Base-by-base conservation (phyloP, 2,329 filamentous ascomycete genomes). In the Claviceps digitariae region DNA sequence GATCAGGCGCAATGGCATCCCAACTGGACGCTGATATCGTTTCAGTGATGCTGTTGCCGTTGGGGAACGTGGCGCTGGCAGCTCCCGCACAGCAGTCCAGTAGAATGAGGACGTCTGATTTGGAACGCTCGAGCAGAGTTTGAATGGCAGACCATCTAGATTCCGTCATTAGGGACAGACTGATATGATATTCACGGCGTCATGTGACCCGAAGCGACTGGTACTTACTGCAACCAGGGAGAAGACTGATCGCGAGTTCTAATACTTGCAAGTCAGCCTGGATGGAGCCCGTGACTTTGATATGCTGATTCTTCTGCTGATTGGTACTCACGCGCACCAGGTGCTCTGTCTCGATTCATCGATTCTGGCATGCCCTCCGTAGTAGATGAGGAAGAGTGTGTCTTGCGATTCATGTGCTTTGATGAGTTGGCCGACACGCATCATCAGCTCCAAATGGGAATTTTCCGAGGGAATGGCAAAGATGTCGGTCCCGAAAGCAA, bases 21-120 rank as follows among this genome's bases (percentile, higher is more conserved):
- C 77, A 82, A 51, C 77, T 80, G 2, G 77, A 81, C 4, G 78
- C 78, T 5, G 78, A 81, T 57, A 82, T 81, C 9, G 77, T 80
- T 64, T 81, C 78, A 3, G 78, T 82, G 58, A 79, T 79, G 61
- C 77, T 80, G 57, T 73, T 73, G 20, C 78, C 77, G 20, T 72
- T 79, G 5, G 77, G 74, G 51, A 80, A 80, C 0, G 78, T 79
- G 15, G 78, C 77, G 56, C 77, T 81, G 46, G 78, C 78, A 43
- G 78, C 78, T 13, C 77, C 77, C 7, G 78, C 77, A 59, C 78
- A 82, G 58, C 78, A 81, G 60, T 81, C 78, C 15, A 82, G 64
- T 0, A 81, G 68, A 52, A 82, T 80, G 50, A 81, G 65, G 17
- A 78, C 75, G 62, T 81, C 78, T 1, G 77, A 81, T 13, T 72